Evolutionary conservation across 352 stramenopile genomes (phyloP).

Genomic region (Globisporangium paddicum): DNA sequence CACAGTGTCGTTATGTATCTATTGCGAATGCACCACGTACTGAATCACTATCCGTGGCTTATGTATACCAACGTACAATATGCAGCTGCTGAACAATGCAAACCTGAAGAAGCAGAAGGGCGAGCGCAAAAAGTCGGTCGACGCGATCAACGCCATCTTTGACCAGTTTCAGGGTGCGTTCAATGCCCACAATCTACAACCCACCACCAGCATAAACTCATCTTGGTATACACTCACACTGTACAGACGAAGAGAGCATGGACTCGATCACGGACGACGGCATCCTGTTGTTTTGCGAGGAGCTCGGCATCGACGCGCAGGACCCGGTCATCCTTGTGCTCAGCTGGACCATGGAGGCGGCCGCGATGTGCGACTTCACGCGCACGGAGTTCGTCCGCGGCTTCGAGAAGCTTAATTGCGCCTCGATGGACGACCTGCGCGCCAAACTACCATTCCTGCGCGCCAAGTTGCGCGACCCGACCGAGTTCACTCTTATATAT

Average conservation of each 20-base stretch:
- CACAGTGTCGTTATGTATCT: neutral
- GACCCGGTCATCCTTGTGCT: slow-evolving; percentile 79
- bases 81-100: slow-evolving; percentile 5
- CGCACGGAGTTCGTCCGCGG: slow-evolving; percentile 65
- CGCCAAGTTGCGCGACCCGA: slow-evolving; percentile 33
- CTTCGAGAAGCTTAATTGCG: slow-evolving; percentile 64
- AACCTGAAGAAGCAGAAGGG: slow-evolving; percentile 57
- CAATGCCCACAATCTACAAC: neutral
- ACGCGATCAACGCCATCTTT: slow-evolving; percentile 53
- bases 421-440: slow-evolving; percentile 49
- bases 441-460: slow-evolving; percentile 46
- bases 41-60: neutral
- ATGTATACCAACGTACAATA: neutral
- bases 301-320: slow-evolving; percentile 66
- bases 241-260: slow-evolving; percentile 52
- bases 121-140: slow-evolving; percentile 23
- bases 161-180: slow-evolving; percentile 52
- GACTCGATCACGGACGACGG: slow-evolving; percentile 78
- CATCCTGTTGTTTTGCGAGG: slow-evolving; percentile 67
- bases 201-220: neutral
- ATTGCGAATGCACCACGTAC: neutral
- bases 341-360: slow-evolving; percentile 74
- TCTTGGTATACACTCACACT: neutral
- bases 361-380: slow-evolving; percentile 77
- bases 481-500: slow-evolving; percentile 80